phyloP scores from a whole-genome alignment of 1,284 basidiomycete genomes.

The Psilocybe mexicana region DNA sequence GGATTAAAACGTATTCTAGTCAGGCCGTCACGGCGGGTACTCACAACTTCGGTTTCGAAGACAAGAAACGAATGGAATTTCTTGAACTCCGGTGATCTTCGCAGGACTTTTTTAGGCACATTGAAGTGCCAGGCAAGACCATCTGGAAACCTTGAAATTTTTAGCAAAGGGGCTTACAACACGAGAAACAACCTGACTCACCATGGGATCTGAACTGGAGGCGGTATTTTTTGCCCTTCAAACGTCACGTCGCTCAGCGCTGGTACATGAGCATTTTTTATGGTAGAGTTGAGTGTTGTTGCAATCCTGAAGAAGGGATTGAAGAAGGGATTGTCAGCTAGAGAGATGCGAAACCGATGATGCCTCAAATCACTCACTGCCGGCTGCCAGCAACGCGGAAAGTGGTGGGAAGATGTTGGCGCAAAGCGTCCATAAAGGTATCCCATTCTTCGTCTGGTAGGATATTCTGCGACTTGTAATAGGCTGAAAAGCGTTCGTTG shows the following conservation, averaged over 20 bases:
- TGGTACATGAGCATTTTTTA: slow-evolving; percentile 80
- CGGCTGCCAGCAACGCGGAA: slow-evolving; percentile 91
- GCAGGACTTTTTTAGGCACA: slow-evolving; percentile 86
- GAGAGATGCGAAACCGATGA: background rate
- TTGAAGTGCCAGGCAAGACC: slow-evolving; percentile 96
- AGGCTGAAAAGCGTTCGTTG: slow-evolving; percentile 73
- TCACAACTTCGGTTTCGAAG: slow-evolving; percentile 94
- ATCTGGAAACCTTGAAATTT: slow-evolving; percentile 79
- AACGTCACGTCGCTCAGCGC: slow-evolving; percentile 74
- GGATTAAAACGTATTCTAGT: background rate
- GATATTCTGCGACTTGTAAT: slow-evolving; percentile 79
- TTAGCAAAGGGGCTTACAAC: background rate
- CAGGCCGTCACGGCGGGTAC: slow-evolving; percentile 25
- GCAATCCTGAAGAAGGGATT: slow-evolving; percentile 63
- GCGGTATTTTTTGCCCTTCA: slow-evolving; percentile 74
- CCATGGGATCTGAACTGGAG: slow-evolving; percentile 89
- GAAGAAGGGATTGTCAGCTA: background rate
- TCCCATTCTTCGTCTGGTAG: slow-evolving; percentile 81
- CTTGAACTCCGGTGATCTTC: slow-evolving; percentile 93
- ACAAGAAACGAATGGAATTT: slow-evolving; percentile 97
- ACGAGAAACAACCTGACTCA: slow-evolving; percentile 31
- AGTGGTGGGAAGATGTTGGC: slow-evolving; percentile 85
- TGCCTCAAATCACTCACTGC: slow-evolving; percentile 54
- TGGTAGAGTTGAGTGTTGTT: slow-evolving; percentile 69
- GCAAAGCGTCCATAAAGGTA: slow-evolving; percentile 67